Base-by-base conservation (phyloP, 2,329 filamentous ascomycete genomes). In the Alternaria alternata region DNA sequence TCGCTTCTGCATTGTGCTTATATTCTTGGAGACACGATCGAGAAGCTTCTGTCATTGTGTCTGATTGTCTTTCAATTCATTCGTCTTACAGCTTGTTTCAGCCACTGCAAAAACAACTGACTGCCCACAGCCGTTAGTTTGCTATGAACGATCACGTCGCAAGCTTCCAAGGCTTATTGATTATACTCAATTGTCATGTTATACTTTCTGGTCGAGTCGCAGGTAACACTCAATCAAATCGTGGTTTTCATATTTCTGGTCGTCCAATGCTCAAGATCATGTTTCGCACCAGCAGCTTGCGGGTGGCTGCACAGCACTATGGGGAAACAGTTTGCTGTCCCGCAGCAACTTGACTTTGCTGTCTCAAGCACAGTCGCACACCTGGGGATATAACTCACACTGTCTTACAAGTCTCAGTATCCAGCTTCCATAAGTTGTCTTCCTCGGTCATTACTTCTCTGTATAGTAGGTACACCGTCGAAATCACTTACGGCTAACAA, bases 241-340 rank as follows among this genome's bases (percentile, higher is more conserved):
- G 30, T 20, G 3, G 16, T 34, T 16, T 12, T 24, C 3, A 18
- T 22, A 5, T 24, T 41, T 24, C 1, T 4, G 22, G 7, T 4
- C 12, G 18, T 9, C 4, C 2, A 22, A 1, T 52, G 49, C 16
- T 36, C 11, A 30, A 16, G 34, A 18, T 36, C 12, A 1, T 14
- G 11, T 8, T 24, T 12, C 7, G 26, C n/a, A 32, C 11, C 47
- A 34, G 42, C 18, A 12, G 43, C 53, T 60, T 54, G 43, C 11
- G 7, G 8, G 30, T 1, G 4, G 42, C 26, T 44, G 32, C 47
- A 36, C 14, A 52, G 42, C 12, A 20, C 18, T 18, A 18, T 22
- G 16, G 44, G 38, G n/a, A 44, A 53, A 48, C 38, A 18, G 53
- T 52, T 63, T 63, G 57, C 52, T 59, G 59, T 68, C 67, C 20